Conservation (phyloP, 2,329 filamentous ascomycete genomes). For the Epichloe sylvatica region DNA sequence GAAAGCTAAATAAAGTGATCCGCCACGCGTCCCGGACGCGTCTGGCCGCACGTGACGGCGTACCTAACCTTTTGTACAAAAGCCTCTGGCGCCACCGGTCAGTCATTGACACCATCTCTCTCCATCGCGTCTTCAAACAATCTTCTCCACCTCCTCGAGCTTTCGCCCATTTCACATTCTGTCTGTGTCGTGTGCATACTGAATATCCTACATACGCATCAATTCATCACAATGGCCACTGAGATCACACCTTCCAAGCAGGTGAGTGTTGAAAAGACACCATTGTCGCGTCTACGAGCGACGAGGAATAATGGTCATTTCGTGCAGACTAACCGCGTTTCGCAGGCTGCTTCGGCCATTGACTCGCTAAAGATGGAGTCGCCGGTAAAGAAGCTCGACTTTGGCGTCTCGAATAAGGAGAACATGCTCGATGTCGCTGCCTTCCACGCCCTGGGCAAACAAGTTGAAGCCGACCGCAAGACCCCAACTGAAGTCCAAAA, state of each 20-base stretch:
- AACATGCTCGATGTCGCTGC: slow-evolving; percentile 46
- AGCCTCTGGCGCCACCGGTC: slow-evolving; percentile 20
- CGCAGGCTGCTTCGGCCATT: slow-evolving; percentile 72
- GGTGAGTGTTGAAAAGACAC: slow-evolving; percentile 25
- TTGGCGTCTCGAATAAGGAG: slow-evolving; percentile 65
- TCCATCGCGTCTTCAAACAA: slow-evolving; percentile 17
- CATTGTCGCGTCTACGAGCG: neutral
- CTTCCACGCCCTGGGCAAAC: slow-evolving; percentile 36
- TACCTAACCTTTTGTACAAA: slow-evolving; percentile 23
- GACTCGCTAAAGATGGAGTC: slow-evolving; percentile 87
- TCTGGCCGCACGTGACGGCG: slow-evolving; percentile 24
- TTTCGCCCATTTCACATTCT: slow-evolving; percentile 9
- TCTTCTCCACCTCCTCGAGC: slow-evolving; percentile 8
- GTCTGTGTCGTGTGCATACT: slow-evolving; percentile 9
- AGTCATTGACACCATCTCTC: slow-evolving; percentile 9
- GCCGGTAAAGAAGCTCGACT: slow-evolving; percentile 79
- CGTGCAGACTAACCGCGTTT: slow-evolving; percentile 18
- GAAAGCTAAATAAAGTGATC: slow-evolving; percentile 12
- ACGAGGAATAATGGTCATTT: neutral
- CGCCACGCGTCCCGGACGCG: slow-evolving; percentile 16
- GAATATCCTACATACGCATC: slow-evolving; percentile 5
- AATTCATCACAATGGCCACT: slow-evolving; percentile 50
- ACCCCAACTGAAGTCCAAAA: slow-evolving; percentile 30
- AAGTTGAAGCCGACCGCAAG: slow-evolving; percentile 49
- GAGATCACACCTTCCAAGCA: slow-evolving; percentile 51